Base-by-base conservation (phyloP, 805 yeast species). In the Saccharomycopsis fodiens region DNA sequence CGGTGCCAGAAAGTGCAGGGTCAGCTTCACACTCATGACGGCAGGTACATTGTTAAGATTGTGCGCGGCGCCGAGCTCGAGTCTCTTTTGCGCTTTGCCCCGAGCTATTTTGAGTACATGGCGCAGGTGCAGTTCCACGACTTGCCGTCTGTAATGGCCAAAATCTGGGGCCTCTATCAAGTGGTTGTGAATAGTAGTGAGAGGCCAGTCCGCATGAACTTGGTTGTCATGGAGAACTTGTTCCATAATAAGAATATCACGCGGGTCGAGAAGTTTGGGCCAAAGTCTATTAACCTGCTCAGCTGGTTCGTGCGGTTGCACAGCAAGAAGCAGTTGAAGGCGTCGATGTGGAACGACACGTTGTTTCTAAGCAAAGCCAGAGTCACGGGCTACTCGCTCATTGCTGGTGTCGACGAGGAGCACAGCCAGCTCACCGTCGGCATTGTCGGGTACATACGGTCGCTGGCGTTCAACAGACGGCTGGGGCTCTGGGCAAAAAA, bases 401-500 rank as follows among this genome's bases (percentile, higher is more conserved):
- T 93, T 8, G 82, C 94, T 49, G 99, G 97, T 0, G 85, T 93
- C 35, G 95, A 93, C 59, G 67, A 70, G 8, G 66, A 62, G 8
- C 70, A 68, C 38, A 59, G 66, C 8, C 81, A 80, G 45, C 68
- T 93, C 31, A 87, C 88, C 15, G 96, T 89, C 12, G 99, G 99
- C 3, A 89, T 93, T 35, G 89, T 93, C 51, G 84, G 94, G 62
- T 93, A 94, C 69, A 79, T 93, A 36, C 66, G 99, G 49, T 88
- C 98, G 0, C 93, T 89, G 57, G 94, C 99, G 0, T 93, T 98
- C 98, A 98, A 93, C 58, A 93, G 94, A 63, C 91, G 88, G 63
- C 76, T 93, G 22, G 98, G 93, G 61, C 88, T 95, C 61, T 93
- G 98, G 98, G 98, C 94, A 30, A 93, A 93, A 60, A 97, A 95